A percentile compares a stretch with the other conserved stretches of the same genome.
Conservation (phyloP, 75 land plant genomes). For the Cunninghamia lanceolata region DNA sequence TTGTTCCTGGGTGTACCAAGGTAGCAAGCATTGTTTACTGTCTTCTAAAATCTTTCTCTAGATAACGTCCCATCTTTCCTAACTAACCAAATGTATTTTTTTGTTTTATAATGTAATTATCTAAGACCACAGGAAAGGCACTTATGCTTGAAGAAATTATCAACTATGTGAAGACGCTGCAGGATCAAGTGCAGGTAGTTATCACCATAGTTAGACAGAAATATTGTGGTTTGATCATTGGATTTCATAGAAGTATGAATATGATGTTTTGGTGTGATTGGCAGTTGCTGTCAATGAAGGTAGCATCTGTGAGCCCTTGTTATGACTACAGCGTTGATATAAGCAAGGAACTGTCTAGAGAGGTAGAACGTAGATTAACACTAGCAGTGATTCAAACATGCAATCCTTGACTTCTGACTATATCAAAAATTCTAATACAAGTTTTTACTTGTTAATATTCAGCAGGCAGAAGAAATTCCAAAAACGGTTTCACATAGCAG, state of each 20-base stretch:
- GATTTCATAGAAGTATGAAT: not conserved
- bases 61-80: not conserved
- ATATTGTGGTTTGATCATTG: not conserved
- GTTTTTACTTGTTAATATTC: not conserved
- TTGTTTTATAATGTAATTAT: not conserved
- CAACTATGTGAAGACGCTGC: slow-evolving; percentile 65
- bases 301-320: slow-evolving; percentile 16
- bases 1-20: slow-evolving; percentile 83
- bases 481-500: not conserved
- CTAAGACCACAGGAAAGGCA: slow-evolving; percentile 73
- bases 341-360: not conserved
- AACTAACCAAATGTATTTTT: not conserved
- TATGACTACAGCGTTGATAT: not conserved
- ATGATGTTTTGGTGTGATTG: not conserved
- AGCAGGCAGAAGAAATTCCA: not conserved
- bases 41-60: not conserved
- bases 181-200: slow-evolving; percentile 76
- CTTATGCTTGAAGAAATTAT: slow-evolving; percentile 83
- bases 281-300: slow-evolving; percentile 29
- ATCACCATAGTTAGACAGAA: not conserved
- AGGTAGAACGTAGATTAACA: not conserved
- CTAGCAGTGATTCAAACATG: not conserved
- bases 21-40: slow-evolving; percentile 15
- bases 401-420: not conserved
- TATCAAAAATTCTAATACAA: not conserved